Conservation (phyloP, 108 stramenopile genomes). For the Poteriospumella lacustris region DNA sequence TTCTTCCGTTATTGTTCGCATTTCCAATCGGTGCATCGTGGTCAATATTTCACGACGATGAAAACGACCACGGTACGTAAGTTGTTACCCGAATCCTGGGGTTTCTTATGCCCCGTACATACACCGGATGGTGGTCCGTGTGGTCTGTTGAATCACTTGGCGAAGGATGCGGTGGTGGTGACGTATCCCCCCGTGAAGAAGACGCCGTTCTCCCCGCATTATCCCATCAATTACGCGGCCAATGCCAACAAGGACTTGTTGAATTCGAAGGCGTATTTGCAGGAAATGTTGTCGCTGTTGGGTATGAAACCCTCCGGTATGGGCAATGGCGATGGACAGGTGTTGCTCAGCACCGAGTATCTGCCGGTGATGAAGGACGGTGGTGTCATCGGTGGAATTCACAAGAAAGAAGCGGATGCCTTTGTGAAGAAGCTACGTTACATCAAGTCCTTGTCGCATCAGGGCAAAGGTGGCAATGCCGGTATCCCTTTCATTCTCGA, state of each 20-base stretch:
- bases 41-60: slow-evolving; percentile 98
- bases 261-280: background rate
- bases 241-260: slow-evolving; percentile 10
- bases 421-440: slow-evolving; percentile 37
- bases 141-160: slow-evolving; percentile 90
- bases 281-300: slow-evolving; percentile 33
- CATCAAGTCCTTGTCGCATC: slow-evolving; percentile 35
- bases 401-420: background rate
- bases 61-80: slow-evolving; percentile 97
- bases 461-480: background rate
- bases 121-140: slow-evolving; percentile 98
- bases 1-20: slow-evolving; percentile 89
- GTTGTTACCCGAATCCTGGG: slow-evolving; percentile 95
- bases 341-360: slow-evolving; percentile 33
- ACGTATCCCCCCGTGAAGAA: background rate
- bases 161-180: slow-evolving; percentile 63
- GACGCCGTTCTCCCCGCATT: background rate
- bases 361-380: slow-evolving; percentile 51
- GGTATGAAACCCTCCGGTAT: slow-evolving; percentile 42
- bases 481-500: background rate
- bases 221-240: background rate
- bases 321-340: slow-evolving; percentile 32
- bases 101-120: slow-evolving; percentile 97
- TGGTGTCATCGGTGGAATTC: slow-evolving; percentile 41
- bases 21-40: slow-evolving; percentile 96